Percentiles rank a stretch among this genome's conserved stretches.
Conservation (phyloP, 371 early-diverging fungal genomes). For the Lichtheimia corymbifera region DNA sequence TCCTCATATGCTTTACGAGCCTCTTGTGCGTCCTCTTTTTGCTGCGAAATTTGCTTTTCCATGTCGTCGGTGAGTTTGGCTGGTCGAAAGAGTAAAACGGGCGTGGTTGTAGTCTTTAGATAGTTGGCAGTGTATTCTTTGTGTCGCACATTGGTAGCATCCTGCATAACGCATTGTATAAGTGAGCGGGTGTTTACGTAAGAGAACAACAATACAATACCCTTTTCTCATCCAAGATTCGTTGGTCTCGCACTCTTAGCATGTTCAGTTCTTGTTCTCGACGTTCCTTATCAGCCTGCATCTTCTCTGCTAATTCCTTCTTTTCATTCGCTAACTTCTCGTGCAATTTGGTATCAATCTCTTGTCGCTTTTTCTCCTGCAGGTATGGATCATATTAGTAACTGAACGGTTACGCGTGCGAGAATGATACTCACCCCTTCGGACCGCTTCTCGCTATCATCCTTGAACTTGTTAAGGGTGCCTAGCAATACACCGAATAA, state of each 20-base stretch:
- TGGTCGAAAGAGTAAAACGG: conserved; percentile 54
- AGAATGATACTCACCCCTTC: conserved; percentile 42
- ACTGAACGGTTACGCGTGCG: neutral
- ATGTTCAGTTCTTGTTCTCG: conserved; percentile 28
- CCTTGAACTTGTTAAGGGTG: conserved; percentile 61
- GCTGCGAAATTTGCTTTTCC: conserved; percentile 20
- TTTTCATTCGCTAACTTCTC: conserved; percentile 49
- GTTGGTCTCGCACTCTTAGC: conserved; percentile 19
- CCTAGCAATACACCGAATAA: conserved; percentile 60
- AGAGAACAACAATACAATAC: conserved; percentile 14
- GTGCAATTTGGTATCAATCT: conserved; percentile 50
- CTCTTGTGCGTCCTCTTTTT: conserved; percentile 23
- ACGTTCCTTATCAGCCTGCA: conserved; percentile 44
- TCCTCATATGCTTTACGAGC: conserved; percentile 26
- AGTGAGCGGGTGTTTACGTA: conserved; percentile 2
- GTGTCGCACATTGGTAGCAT: conserved; percentile 21
- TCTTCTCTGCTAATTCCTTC: conserved; percentile 42
- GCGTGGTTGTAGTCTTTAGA: conserved; percentile 45
- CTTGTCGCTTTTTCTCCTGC: conserved; percentile 56
- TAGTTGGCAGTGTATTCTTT: conserved; percentile 35
- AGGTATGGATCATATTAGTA: neutral
- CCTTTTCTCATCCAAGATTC: conserved; percentile 35
- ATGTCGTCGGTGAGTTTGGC: conserved; percentile 37
- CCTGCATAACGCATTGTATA: conserved; percentile 18
- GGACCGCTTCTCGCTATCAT: conserved; percentile 37